phyloP scores from a whole-genome alignment of 495 filamentous ascomycete genomes.

The Xylaria palmicola region DNA sequence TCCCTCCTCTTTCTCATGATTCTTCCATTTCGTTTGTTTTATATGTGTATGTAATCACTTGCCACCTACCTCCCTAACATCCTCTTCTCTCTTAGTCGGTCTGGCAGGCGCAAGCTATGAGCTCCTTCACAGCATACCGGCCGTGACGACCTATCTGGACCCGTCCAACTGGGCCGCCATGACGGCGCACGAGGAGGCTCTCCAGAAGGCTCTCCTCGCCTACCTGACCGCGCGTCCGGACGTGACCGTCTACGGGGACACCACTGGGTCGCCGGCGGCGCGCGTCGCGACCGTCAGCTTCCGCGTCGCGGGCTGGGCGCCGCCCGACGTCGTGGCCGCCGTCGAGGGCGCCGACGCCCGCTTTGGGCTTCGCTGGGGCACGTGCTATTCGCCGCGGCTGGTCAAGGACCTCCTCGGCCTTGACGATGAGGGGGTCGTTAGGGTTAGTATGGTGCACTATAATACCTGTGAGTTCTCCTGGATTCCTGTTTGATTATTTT shows the following conservation, averaged over 20 bases:
- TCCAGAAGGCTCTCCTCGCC: conserved; percentile 56
- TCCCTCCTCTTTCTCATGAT: background rate
- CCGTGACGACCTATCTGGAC: conserved; percentile 55
- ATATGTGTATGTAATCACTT: no score
- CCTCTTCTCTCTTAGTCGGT: conserved; percentile 28
- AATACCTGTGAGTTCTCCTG: conserved; percentile 65
- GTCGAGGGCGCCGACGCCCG: conserved; percentile 51
- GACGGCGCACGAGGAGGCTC: conserved; percentile 54
- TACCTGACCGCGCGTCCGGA: conserved; percentile 51
- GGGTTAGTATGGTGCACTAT: conserved; percentile 73
- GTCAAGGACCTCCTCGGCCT: conserved; percentile 59
- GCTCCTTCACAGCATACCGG: conserved; percentile 57
- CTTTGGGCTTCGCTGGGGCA: conserved; percentile 65
- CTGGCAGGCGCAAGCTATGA: conserved; percentile 68
- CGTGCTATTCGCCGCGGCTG: conserved; percentile 65
- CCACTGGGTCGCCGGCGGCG: conserved; percentile 35
- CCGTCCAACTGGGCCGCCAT: conserved; percentile 48
- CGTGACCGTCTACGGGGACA: conserved; percentile 59
- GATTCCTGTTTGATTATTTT: no score
- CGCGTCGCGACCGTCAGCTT: conserved; percentile 70
- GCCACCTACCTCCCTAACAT: background rate
- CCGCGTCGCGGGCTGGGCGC: conserved; percentile 54
- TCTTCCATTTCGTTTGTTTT: background rate
- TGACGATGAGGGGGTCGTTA: conserved; percentile 59
- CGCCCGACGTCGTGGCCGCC: conserved; percentile 58